Percentiles rank a stretch among this genome's conserved stretches.
These are phyloP conservation scores for Kwoniella dejecticola DNA, from an alignment of 768 basidiomycete genomes.

Conservation along the genomic window DNA sequence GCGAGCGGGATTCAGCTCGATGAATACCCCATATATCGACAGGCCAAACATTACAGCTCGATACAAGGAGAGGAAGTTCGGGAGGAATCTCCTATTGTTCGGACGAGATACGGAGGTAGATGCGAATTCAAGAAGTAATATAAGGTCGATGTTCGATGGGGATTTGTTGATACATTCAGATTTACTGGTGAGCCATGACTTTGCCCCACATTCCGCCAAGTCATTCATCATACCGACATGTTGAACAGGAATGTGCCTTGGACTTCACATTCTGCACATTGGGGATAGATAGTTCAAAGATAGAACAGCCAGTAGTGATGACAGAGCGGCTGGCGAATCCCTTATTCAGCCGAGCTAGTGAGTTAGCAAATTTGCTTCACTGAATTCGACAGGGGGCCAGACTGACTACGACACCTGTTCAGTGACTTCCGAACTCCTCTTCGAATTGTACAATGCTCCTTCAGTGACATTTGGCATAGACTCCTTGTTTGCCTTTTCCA, in stretches of 20 bases:
- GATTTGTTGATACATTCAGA: constrained; percentile 91
- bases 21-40: constrained; percentile 63
- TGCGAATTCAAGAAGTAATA: constrained; percentile 74
- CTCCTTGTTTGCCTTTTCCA: constrained; percentile 87
- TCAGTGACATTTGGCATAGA: constrained; percentile 85
- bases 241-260: constrained; percentile 80
- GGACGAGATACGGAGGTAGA: constrained; percentile 86
- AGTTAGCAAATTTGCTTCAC: constrained; percentile 52
- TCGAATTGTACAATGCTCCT: constrained; percentile 87
- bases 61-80: constrained; percentile 85
- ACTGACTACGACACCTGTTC: not conserved
- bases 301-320: constrained; percentile 90
- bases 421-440: constrained; percentile 96
- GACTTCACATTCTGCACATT: constrained; percentile 89
- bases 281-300: constrained; percentile 71
- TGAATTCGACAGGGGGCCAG: not conserved
- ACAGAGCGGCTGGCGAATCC: constrained; percentile 87
- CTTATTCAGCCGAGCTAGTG: constrained; percentile 80
- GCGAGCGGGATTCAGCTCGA: constrained; percentile 79
- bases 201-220: not conserved
- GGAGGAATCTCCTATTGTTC: constrained; percentile 79
- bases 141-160: constrained; percentile 86
- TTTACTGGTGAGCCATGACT: constrained; percentile 69
- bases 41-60: constrained; percentile 74
- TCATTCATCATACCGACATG: not conserved